Base-by-base conservation (phyloP, 345 rosid species). In the Fremontodendron californicum region DNA sequence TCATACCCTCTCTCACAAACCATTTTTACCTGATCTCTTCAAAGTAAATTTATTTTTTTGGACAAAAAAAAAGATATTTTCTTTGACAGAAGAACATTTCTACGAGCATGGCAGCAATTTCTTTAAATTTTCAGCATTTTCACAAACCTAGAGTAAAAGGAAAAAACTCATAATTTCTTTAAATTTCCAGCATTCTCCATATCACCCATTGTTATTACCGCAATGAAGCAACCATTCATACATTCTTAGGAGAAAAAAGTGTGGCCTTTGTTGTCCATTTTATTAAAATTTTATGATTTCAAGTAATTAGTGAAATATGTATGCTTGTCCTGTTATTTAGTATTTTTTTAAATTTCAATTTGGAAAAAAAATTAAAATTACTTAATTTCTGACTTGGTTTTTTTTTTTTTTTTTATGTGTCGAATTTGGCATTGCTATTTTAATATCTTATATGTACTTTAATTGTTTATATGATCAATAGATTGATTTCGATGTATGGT, bases 221-320 rank as follows among this genome's bases (percentile, higher is more conserved):
- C 90, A n/a, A 92, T 89, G 81, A 89, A 89, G 81, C 91, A 87
- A 74, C 94, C 91, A 43, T 88, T 87, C 51, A 81, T 86, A 63
- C 89, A 84, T 49, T 94, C 98, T 0, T 97, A 94, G 82, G 98
- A 91, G 81, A 92, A 89, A 82, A 93, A 88, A 90, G 94, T 87
- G n/a, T 23, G 4, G 1, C 37, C 45, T 78, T 55, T 69, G 69
- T 55, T 69, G 13, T 9, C 62, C 48, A 13, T 75, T 65, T 31
- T 45, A 7, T 25, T 31, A 42, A 19, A 19, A 0, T 4, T n/a
- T 42, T 18, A 21, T 18, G 65, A 13, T 42, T 40, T 33, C 16
- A 64, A 16, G 25, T 16, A 10, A 6, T 68, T 78, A 52, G n/a
- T 73, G 40, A 46, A 74, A 45, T 27, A 57, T 57, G 23, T 43